Base-by-base conservation (phyloP, 202 grass and related monocot species). In the Carex arenaria region DNA sequence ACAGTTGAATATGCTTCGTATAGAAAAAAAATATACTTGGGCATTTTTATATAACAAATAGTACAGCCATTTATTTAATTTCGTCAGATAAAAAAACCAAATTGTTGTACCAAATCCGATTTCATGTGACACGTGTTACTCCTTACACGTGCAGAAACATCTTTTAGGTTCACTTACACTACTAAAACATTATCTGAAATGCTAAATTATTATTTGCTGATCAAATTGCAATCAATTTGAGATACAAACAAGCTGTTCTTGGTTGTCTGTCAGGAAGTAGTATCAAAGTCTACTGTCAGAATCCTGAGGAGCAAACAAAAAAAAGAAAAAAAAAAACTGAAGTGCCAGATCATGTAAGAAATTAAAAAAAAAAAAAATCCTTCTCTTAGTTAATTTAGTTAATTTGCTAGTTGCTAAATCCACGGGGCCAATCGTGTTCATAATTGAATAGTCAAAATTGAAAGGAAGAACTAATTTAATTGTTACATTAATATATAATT, bases 221-320 rank as follows among this genome's bases (percentile, higher is more conserved):
- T 57, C 72, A 77, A 77, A 77, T 77, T 77, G 72, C 72, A 77
- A 77, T 77, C 52, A 77, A 77, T 77, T 77, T 77, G 72, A 77
- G 26, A 77, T 77, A 18, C 72, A 77, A 57, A 77, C 72, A 77
- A 77, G 72, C 72, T 55, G 72, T 77, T 26, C 51, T 77, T 34
- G 51, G 52, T 75, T 75, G 72, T 75, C 72, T 75, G 51, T 75
- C 72, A 75, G 72, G 11, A 69, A 42, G 47, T 57, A 77, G 23
- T 57, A 77, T 77, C 28, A 57, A 34, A 77, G 26, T 77, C 52
- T 77, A 77, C 15, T 77, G 51, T 36, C 72, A 77, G 72, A 77
- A 57, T 49, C 28, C 28, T 57, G 52, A 77, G 28, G 52, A 28
- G 19, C 45, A 74, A 74, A 30, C 22, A 74, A 54, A 53, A 31